Base-by-base conservation (phyloP, 495 filamentous ascomycete genomes). In the Cairneyella variabilis region DNA sequence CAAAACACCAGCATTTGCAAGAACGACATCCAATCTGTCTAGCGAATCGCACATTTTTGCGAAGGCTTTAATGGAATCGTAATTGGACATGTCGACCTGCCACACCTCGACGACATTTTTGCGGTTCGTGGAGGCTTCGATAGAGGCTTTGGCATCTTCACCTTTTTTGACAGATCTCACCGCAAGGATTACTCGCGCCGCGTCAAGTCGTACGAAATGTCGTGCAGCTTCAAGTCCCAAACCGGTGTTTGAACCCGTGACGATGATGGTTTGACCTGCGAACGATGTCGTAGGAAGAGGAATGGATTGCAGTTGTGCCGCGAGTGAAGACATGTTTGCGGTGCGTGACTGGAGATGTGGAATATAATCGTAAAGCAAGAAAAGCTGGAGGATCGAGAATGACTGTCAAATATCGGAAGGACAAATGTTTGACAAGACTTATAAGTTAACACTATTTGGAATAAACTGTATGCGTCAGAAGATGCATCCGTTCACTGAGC, bases 221-320 rank as follows among this genome's bases (percentile, higher is more conserved):
- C 62, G 65, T 11, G 68, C 67, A 1, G 70, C 74, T 62, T 82
- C 76, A 23, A 75, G 67, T 11, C 80, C 78, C 3, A 82, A 60
- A 17, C 80, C 79, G 2, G 63, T 68, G 53, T 79, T 83, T 36
- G 69, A 63, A 27, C 78, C 76, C 0, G 76, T 83, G 12, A 83
- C 62, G 32, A 83, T 73, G 45, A 76, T 61, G 16, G 73, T 79
- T 47, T 75, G 61, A 25, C 62, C 62, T 3, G 22, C 39, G 50
- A 62, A 66, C 3, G 28, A 44, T 41, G 7, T 12, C 12, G 44
- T 59, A 8, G 51, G 56, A 36, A 17, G 23, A 41, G 41, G 48
- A 54, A 58, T 58, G 21, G 30, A 38, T 23, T 25, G 30, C 6
- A 50, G 25, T 20, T 50, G 48, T 3, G 48, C 34, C 7, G 30